phyloP scores from a whole-genome alignment of 495 filamentous ascomycete genomes.

The Elasticomyces elasticus region DNA sequence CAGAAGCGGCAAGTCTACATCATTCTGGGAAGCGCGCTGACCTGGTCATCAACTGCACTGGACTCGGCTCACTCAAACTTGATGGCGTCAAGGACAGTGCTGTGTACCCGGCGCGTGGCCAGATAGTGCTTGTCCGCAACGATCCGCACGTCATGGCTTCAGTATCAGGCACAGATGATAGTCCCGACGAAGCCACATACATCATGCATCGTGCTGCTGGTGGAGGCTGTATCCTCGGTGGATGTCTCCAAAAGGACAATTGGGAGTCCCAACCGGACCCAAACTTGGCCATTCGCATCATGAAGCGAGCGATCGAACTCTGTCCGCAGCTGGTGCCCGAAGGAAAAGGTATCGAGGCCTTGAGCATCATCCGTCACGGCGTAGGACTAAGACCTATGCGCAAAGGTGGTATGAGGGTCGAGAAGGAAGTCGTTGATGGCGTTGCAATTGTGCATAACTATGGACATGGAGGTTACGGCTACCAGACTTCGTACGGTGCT shows the following conservation, averaged over 20 bases:
- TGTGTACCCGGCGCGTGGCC: constrained; percentile 71
- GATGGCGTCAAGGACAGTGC: constrained; percentile 73
- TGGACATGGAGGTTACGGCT: constrained; percentile 85
- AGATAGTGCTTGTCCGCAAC: constrained; percentile 83
- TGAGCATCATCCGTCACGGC: constrained; percentile 79
- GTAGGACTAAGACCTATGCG: constrained; percentile 78
- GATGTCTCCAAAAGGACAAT: constrained; percentile 70
- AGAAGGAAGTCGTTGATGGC: constrained; percentile 65
- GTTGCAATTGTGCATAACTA: constrained; percentile 87
- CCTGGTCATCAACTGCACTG: constrained; percentile 80
- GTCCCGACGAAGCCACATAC: constrained; percentile 69
- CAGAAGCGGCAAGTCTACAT: constrained; percentile 57
- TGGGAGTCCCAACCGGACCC: constrained; percentile 79
- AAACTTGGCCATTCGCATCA: constrained; percentile 74
- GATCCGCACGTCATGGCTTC: constrained; percentile 59
- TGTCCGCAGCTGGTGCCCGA: constrained; percentile 59
- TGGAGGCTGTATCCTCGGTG: constrained; percentile 73
- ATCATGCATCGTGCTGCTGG: constrained; percentile 84
- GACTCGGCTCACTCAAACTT: constrained; percentile 59
- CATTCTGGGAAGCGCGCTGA: constrained; percentile 53
- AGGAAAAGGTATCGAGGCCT: constrained; percentile 66
- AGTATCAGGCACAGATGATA: constrained; percentile 71
- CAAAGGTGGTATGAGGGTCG: constrained; percentile 65
- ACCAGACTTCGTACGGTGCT: constrained; percentile 83
- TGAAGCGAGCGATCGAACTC: constrained; percentile 67